A percentile compares a stretch with the other conserved stretches of the same genome.
Evolutionary conservation across 768 basidiomycete genomes (phyloP).

Genomic region (Agaricus blazei): DNA sequence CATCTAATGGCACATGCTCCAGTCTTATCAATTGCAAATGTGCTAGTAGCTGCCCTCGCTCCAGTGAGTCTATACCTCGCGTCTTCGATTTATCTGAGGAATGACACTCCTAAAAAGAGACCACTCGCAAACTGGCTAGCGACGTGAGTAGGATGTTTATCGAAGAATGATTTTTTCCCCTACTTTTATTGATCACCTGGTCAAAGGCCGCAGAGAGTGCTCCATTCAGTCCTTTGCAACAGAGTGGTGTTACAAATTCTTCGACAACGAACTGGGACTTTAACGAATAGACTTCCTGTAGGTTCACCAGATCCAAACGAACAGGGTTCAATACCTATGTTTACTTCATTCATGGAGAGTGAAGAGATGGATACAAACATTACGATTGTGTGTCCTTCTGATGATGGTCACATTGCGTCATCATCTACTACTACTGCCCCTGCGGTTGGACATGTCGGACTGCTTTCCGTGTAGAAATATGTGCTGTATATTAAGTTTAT

Average conservation of each 20-base stretch:
- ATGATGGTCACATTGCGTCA: slow-evolving; percentile 1
- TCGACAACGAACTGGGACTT: slow-evolving; percentile 19
- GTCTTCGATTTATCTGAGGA: too few species aligned
- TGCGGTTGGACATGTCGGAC: background rate
- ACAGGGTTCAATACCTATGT: slow-evolving; percentile 8
- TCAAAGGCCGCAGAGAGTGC: slow-evolving; percentile 33
- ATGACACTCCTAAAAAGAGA: slow-evolving; percentile 14
- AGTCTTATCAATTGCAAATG: slow-evolving; percentile 36
- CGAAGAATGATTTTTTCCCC: background rate
- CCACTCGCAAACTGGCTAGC: slow-evolving; percentile 38
- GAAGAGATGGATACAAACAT: slow-evolving; percentile 17
- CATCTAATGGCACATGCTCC: background rate
- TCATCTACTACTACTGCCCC: background rate
- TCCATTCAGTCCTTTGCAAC: slow-evolving; percentile 38
- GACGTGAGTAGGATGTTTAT: slow-evolving; percentile 23
- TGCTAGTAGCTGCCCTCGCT: slow-evolving; percentile 31
- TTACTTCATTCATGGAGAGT: slow-evolving; percentile 18
- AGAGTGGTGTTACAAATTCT: slow-evolving; percentile 37
- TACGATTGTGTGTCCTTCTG: slow-evolving; percentile 14
- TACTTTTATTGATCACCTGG: too few species aligned
- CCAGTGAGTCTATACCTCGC: slow-evolving; percentile 22
- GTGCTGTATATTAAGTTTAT: background rate
- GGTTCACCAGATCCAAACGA: background rate
- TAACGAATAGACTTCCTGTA: background rate
- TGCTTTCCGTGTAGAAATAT: background rate